These are phyloP conservation scores for Raffaelea arxii DNA, from an alignment of 2,329 filamentous ascomycete species.

Conservation along the genomic window DNA sequence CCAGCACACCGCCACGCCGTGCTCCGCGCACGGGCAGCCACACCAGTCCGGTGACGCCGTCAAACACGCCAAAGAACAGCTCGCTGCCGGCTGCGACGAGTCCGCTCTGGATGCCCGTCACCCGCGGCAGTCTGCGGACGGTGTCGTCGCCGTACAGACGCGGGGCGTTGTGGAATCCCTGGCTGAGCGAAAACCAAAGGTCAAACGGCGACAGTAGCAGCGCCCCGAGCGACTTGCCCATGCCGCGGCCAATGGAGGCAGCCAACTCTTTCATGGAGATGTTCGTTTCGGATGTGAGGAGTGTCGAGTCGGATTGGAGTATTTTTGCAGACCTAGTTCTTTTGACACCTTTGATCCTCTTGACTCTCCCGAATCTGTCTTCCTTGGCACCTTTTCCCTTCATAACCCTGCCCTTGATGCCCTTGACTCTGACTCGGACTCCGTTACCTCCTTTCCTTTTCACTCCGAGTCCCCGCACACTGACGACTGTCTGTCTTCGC, in stretches of 20 bases:
- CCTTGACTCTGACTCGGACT: not conserved
- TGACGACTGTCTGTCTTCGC: too few species aligned
- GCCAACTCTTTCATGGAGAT: slow-evolving; percentile 23
- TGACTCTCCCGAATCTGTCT: too few species aligned
- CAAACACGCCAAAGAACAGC: slow-evolving; percentile 54
- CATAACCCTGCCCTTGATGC: too few species aligned
- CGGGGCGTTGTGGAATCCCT: slow-evolving; percentile 63
- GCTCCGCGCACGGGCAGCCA: slow-evolving; percentile 49
- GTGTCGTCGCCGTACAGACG: slow-evolving; percentile 62
- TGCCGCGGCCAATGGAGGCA: slow-evolving; percentile 40
- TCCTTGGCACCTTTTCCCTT: too few species aligned
- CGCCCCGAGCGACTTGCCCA: slow-evolving; percentile 39
- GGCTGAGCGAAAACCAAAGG: slow-evolving; percentile 50
- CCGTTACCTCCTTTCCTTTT: slow-evolving; percentile 2
- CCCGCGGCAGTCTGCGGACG: slow-evolving; percentile 51
- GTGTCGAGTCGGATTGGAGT: too few species aligned
- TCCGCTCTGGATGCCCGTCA: slow-evolving; percentile 57
- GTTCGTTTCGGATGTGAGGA: not conserved
- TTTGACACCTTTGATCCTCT: too few species aligned
- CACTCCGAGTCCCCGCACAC: not conserved
- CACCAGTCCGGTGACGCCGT: slow-evolving; percentile 54
- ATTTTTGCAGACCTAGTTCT: too few species aligned
- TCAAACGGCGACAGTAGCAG: slow-evolving; percentile 50
- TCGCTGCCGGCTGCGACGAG: slow-evolving; percentile 51
- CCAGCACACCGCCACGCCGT: slow-evolving; percentile 36